Evolutionary conservation across 1,284 basidiomycete genomes (phyloP), one percentile per base, ranked within the genome.

Genomic region (Leccinum proximum): DNA sequence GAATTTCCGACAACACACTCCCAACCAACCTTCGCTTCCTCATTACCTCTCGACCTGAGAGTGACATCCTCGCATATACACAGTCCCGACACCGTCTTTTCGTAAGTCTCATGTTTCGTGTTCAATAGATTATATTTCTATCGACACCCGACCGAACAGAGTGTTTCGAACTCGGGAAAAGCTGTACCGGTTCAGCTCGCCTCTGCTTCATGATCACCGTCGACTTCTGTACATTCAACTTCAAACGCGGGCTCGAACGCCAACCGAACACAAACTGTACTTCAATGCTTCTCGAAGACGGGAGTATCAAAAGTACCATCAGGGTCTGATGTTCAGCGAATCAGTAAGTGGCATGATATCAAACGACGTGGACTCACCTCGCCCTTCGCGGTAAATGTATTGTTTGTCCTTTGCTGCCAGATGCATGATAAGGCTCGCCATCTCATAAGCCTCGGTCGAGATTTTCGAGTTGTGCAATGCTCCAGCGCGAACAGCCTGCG

Each of bases 371-470:
- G 0, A 59, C 75, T 67, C 62, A 83, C 87, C 87, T 80, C 79
- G 80, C 14, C 87, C 87, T 69, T 87, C 76, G 35, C 75, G 74
- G 62, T 79, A 79, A 53, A 88, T 85, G 68, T 84, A 88, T 13
- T 85, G 80, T 62, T 73, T 80, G 68, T 85, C 85, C 72, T 84
- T 86, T 68, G 79, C 75, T 7, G 78, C 81, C 58, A 84, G 73
- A 67, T 89, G 88, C 75, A 82, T 79, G 61, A 89, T 73, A 62
- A 78, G 76, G 60, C 80, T 83, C 66, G 84, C 81, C 61, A 78
- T 73, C 69, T 81, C 78, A 66, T 89, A 86, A 8, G 86, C 81
- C 64, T 78, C 78, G 3, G 82, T 80, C 16, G 84, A 80, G 2
- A 89, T 82, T 58, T 77, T 79, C 30, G 80, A 70, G 67, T 90